phyloP scores from a whole-genome alignment of 176 grass and related monocot species.

The Aegilops longissima region DNA sequence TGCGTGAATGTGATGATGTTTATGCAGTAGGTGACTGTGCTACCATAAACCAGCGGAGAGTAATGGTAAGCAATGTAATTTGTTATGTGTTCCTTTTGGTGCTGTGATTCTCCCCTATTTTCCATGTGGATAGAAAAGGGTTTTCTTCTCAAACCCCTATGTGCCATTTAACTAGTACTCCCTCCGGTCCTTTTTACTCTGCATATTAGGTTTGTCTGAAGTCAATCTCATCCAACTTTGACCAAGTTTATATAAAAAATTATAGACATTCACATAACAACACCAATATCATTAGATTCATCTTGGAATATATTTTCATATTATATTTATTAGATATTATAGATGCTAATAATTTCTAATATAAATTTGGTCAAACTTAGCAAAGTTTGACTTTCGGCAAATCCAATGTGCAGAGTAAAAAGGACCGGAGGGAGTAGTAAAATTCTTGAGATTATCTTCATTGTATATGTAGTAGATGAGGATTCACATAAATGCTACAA shows the following conservation, averaged over 20 bases:
- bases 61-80: constrained; percentile 62
- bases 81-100: not conserved
- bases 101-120: not conserved
- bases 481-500: constrained; percentile 11
- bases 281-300: no score
- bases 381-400: no score
- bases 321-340: no score
- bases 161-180: not conserved
- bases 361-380: no score
- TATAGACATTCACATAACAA: no score
- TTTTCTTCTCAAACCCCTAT: not conserved
- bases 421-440: not conserved
- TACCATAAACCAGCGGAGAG: constrained; percentile 88
- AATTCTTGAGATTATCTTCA: not conserved
- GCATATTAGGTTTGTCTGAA: no score
- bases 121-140: not conserved
- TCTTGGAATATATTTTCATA: no score
- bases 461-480: not conserved
- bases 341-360: no score
- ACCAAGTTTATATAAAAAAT: no score
- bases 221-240: no score
- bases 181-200: no score
- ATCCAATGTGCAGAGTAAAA: no score
- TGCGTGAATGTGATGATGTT: constrained; percentile 73
- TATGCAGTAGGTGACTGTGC: constrained; percentile 98